Percentiles rank a stretch among this genome's conserved stretches.
Evolutionary conservation across 2,329 filamentous ascomycete genomes (phyloP).

Genomic region (Pseudocercospora musae): DNA sequence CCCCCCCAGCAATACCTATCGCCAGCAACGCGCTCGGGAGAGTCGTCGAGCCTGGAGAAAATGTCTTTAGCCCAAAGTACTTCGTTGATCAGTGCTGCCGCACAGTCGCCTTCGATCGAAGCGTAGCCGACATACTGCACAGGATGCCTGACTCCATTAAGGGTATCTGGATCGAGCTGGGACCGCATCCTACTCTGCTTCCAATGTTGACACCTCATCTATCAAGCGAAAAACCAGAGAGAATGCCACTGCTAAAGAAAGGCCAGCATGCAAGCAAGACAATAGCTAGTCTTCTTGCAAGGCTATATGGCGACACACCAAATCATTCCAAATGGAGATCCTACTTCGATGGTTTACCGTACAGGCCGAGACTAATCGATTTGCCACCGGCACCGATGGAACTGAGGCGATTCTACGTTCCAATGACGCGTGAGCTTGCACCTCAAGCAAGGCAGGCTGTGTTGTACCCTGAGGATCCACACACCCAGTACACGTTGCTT

Average conservation of each 20-base stretch:
- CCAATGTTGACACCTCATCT: conserved; percentile 6
- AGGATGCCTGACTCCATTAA: not conserved
- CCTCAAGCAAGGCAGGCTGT: too few species aligned
- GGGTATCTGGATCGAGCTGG: conserved; percentile 16
- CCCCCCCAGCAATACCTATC: conserved; percentile 8
- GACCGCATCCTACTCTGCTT: conserved; percentile 14
- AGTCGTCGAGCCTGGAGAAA: conserved; percentile 11
- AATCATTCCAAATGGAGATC: not conserved
- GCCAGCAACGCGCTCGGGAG: conserved; percentile 19
- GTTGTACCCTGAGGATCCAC: too few species aligned
- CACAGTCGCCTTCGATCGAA: conserved; percentile 12
- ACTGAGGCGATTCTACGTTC: not conserved
- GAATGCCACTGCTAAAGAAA: not conserved
- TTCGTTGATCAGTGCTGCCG: conserved; percentile 12
- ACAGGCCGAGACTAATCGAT: conserved; percentile 1
- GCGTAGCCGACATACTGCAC: conserved; percentile 7
- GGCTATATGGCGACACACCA: not conserved
- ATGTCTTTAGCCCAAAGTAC: conserved; percentile 8
- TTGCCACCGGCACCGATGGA: conserved; percentile 1
- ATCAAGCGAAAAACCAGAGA: not conserved
- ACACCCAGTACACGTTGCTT: not conserved
- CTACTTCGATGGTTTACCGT: conserved; percentile 1
- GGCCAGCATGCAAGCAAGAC: conserved; percentile 1
- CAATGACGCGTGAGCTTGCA: not conserved
- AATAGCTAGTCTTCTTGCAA: not conserved